A percentile compares a stretch with the other conserved stretches of the same genome.
Conservation (phyloP, 768 basidiomycete species). For the Trametes cubensis region DNA sequence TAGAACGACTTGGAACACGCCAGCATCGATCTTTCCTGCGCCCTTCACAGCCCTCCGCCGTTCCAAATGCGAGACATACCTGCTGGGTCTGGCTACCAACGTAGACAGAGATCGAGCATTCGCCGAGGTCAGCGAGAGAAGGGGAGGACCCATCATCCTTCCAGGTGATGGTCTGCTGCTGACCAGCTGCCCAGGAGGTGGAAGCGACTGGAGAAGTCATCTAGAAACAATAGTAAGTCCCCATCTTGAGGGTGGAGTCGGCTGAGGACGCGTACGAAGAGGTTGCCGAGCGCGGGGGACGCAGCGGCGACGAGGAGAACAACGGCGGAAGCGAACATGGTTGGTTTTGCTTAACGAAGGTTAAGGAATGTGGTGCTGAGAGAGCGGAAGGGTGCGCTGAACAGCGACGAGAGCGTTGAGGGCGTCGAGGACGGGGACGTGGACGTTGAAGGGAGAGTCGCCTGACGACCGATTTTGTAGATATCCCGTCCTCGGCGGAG, state of each 20-base stretch:
- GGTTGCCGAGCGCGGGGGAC: constrained; percentile 54
- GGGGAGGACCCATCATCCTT: constrained; percentile 55
- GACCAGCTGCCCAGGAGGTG: constrained; percentile 53
- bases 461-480: constrained; percentile 24
- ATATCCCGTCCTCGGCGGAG: constrained; percentile 14
- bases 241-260: neutral
- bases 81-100: constrained; percentile 63
- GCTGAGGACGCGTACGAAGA: constrained; percentile 46
- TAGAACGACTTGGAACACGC: neutral
- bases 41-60: neutral
- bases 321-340: constrained; percentile 56
- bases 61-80: constrained; percentile 39
- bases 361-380: constrained; percentile 40
- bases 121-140: constrained; percentile 53
- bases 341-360: constrained; percentile 23
- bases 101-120: constrained; percentile 58
- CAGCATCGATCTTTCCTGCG: neutral
- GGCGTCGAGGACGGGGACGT: constrained; percentile 23
- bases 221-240: constrained; percentile 38
- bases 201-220: constrained; percentile 56
- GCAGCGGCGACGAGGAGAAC: constrained; percentile 49
- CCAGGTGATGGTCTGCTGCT: constrained; percentile 57
- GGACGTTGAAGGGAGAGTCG: constrained; percentile 6
- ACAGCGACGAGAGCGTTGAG: constrained; percentile 20
- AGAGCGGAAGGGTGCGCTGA: constrained; percentile 40